Base-by-base conservation (phyloP, 441 rosid species). In the Gossypium schwendimanii region DNA sequence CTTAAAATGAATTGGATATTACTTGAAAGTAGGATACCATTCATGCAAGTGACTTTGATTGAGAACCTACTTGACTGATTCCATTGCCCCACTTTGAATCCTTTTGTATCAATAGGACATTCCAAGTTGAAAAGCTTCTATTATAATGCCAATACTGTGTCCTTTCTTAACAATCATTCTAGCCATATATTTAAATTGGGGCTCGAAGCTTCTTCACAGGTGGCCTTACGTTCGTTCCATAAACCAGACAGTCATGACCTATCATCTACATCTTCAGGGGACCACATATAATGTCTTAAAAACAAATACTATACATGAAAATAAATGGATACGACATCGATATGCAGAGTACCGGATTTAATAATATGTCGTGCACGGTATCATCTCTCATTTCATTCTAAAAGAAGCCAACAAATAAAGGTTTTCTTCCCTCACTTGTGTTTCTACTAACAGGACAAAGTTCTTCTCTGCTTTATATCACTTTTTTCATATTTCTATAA, bases 31-130 rank as follows among this genome's bases (percentile, higher is more conserved):
- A 50, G 9, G 54, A n/a, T 50, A n/a, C 54, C 54, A 50, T 50
- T 50, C 54, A n/a, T 50, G 54, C 76, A 66, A 77, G 58, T 73
- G 72, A 36, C 67, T 20, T 26, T 26, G 58, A 75, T 36, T 65
- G 67, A 73, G 28, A 73, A 49, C 66, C 17, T 5, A 20, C 58
- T 5, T 41, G 57, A 24, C 28, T 65, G 64, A 65, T 39, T 57
- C 58, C 50, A 45, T 17, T 44, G 71, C 60, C 45, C 47, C 76
- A 64, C 33, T 12, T 58, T n/a, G 18, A 33, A 36, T 20, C 52
- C 68, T 7, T 10, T 64, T 15, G 61, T 26, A 69, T 69, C 47
- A 52, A 17, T 31, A 28, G 58, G 28, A 52, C 14, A 21, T 69
- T 54, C 63, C 73, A 69, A 14, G 26, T 36, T 54, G 63, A 54